Evolutionary conservation across 345 rosid genomes (phyloP).

Genomic region (Zanthoxylum bungeanum): DNA sequence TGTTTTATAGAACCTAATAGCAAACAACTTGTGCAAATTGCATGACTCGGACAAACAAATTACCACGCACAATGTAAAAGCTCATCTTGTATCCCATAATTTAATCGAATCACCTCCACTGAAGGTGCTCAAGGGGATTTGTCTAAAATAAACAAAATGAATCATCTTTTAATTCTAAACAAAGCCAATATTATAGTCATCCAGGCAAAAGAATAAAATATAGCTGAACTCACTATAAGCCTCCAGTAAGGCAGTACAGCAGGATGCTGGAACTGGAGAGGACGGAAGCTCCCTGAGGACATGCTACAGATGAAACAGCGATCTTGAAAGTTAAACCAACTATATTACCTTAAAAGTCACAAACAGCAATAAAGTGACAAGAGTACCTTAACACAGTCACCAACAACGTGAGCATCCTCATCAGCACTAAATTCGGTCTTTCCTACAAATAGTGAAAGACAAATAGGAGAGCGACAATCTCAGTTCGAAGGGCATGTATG

Average conservation of each 20-base stretch:
- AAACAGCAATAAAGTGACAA: slow-evolving; percentile 12
- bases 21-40: neutral
- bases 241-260: slow-evolving; percentile 94
- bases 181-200: neutral
- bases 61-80: neutral
- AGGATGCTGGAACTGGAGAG: slow-evolving; percentile 96
- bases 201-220: neutral
- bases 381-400: slow-evolving; percentile 94
- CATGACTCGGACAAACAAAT: neutral
- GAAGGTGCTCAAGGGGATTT: neutral
- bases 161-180: neutral
- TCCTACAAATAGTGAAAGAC: slow-evolving; percentile 42
- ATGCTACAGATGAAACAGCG: slow-evolving; percentile 56
- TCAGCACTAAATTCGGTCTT: slow-evolving; percentile 75
- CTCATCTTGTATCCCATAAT: neutral
- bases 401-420: slow-evolving; percentile 98
- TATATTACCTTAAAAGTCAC: slow-evolving; percentile 13
- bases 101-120: neutral
- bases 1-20: neutral
- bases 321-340: slow-evolving; percentile 21
- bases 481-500: slow-evolving; percentile 12
- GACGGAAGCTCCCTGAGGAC: slow-evolving; percentile 96
- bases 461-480: slow-evolving; percentile 12
- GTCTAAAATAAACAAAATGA: neutral
- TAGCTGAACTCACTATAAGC: slow-evolving; percentile 72